phyloP scores from a whole-genome alignment of 1,284 basidiomycete genomes.

The Somion occarium region DNA sequence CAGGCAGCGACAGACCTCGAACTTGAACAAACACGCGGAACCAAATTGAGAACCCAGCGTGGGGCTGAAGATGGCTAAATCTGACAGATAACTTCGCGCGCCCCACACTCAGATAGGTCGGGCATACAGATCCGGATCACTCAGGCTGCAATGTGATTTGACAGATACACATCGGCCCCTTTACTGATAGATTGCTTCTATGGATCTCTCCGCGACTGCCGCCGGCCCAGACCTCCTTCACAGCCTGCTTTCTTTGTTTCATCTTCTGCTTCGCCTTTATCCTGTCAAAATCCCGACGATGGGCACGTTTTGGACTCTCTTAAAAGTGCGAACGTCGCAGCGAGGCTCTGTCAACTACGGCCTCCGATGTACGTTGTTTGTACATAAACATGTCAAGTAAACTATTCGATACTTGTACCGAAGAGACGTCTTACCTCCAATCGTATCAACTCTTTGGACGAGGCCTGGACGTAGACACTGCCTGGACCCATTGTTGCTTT shows the following conservation, averaged over 20 bases:
- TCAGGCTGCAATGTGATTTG: background rate
- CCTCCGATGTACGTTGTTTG: background rate
- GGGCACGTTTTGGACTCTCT: background rate
- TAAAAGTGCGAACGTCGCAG: background rate
- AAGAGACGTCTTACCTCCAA: background rate
- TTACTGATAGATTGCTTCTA: constrained; percentile 1
- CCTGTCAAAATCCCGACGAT: background rate
- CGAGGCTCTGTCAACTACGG: background rate
- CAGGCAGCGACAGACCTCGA: background rate
- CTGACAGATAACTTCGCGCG: background rate
- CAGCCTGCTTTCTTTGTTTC: background rate
- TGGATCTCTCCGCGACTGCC: background rate
- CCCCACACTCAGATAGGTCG: background rate
- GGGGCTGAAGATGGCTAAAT: background rate
- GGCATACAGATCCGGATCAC: background rate
- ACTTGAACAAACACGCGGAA: background rate
- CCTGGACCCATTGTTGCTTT: too few species aligned
- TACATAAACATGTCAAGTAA: background rate
- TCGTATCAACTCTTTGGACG: background rate
- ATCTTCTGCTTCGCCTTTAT: background rate
- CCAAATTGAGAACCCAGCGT: background rate
- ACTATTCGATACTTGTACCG: background rate
- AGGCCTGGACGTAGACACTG: background rate
- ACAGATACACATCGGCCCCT: constrained; percentile 1
- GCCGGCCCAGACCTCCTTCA: constrained; percentile 2